Evolutionary conservation across 805 yeast species (phyloP), one percentile per base, ranked within the genome.

Genomic region (Ogataea methylovora): DNA sequence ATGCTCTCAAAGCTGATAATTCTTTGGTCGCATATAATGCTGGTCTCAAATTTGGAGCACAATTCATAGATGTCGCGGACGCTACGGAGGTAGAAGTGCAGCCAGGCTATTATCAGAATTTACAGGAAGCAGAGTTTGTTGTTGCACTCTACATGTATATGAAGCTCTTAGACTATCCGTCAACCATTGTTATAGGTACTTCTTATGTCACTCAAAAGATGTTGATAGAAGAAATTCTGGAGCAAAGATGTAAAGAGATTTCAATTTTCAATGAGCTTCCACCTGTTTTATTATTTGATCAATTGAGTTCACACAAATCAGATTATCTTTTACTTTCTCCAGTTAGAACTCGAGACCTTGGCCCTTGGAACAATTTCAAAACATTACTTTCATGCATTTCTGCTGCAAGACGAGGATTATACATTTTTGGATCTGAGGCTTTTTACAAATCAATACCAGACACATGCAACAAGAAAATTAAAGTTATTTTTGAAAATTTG

Each of bases 71-170:
- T 29, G 56, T 63, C 23, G 43, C 50, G 14, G 59, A 54, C 9
- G 33, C 39, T 6, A 56, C 55, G 7, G 69, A 61, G 29, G 37
- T 46, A 2, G 54, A 51, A 30, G 46, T 50, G 2, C 33, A 39
- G 1, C 46, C 53, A 1, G 50, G 46, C 1, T 38, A 48, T 21
- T 51, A 33, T 51, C 69, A 61, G 26, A 68, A 68, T 37, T 34
- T 63, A n/a, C 60, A 54, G 8, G 74, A 74, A 41, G 79, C 77
- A 1, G 73, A 69, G 39, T 67, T 54, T 36, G 56, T 66, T 13
- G 70, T 70, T 12, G 51, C 56, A 1, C 39, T 73, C 6, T 73
- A 56, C 43, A 64, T 62, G 49, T 73, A 70, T 37, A 52, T 76
- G 65, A 44, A 69, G 5, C 38, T 62, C 4, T 34, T 63, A 15